These are phyloP conservation scores for Paramecium octaurelia DNA, from an alignment of 73 alveolate genomes.

Conservation along the genomic window DNA sequence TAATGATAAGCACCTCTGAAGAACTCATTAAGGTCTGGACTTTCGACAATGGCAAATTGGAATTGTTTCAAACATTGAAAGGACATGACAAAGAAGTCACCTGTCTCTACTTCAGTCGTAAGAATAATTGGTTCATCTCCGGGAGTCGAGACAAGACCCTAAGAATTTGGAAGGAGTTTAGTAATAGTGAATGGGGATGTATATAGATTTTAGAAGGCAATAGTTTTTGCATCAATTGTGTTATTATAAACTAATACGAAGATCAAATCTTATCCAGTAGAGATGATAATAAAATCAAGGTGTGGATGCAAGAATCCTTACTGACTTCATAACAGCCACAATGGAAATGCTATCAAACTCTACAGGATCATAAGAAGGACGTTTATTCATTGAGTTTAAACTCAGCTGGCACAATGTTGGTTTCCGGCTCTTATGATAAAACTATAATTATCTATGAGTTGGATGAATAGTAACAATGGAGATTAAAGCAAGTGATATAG, in stretches of 20 bases:
- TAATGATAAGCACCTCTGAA: not conserved
- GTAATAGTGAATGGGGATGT: constrained; percentile 12
- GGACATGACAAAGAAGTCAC: constrained; percentile 15
- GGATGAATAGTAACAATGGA: not conserved
- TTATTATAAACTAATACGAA: not conserved
- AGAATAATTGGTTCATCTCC: not conserved
- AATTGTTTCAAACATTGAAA: not conserved
- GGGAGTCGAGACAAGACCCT: not conserved
- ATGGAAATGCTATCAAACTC: not conserved
- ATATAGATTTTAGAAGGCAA: not conserved
- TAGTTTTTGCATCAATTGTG: not conserved
- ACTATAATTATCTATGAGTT: not conserved
- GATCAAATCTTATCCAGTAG: not conserved
- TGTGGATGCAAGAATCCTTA: not conserved
- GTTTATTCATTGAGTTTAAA: not conserved
- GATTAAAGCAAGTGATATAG: not conserved
- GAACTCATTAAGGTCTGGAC: not conserved
- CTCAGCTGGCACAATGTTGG: not conserved
- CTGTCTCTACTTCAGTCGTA: not conserved
- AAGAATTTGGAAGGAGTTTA: not conserved
- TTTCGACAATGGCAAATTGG: not conserved
- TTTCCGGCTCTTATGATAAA: constrained; percentile 14
- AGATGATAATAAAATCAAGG: not conserved
- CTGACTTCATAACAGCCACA: not conserved
- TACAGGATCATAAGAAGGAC: not conserved